Percentiles rank a stretch among this genome's conserved stretches.
phyloP scores from a whole-genome alignment of 352 stramenopile genomes.

The Phytophthora tubulina region DNA sequence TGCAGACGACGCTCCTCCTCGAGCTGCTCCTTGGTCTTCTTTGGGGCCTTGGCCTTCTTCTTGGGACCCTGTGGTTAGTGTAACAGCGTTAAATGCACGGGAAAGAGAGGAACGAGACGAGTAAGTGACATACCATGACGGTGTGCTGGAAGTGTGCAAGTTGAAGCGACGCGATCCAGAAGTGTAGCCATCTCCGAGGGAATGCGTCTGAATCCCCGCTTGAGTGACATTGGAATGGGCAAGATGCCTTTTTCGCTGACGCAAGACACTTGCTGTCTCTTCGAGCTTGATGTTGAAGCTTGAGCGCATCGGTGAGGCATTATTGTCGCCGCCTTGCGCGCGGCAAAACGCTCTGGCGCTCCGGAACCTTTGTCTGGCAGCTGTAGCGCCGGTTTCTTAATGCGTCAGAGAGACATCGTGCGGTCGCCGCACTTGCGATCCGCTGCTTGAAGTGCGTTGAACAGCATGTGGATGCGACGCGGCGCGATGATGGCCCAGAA shows the following conservation, averaged over 20 bases:
- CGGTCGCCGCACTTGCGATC: constrained; percentile 21
- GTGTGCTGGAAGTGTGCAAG: not conserved
- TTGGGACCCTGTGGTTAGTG: constrained; percentile 62
- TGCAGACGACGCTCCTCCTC: constrained; percentile 79
- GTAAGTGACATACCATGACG: constrained; percentile 21
- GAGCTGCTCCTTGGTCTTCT: constrained; percentile 87
- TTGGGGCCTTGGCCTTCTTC: constrained; percentile 81
- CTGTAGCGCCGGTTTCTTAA: constrained; percentile 24
- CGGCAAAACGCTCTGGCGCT: not conserved
- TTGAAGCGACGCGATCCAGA: constrained; percentile 38
- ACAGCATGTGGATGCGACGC: constrained; percentile 3
- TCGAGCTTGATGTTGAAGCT: constrained; percentile 22
- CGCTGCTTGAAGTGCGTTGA: constrained; percentile 2
- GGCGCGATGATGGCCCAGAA: not conserved
- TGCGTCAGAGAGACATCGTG: constrained; percentile 29
- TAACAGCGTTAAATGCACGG: not conserved
- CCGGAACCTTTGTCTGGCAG: constrained; percentile 3
- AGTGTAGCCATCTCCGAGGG: constrained; percentile 17
- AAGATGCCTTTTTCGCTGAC: constrained; percentile 13
- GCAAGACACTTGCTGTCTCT: not conserved
- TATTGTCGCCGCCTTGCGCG: constrained; percentile 25
- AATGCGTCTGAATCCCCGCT: constrained; percentile 17
- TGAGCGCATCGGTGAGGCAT: not conserved
- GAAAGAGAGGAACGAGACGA: not conserved
- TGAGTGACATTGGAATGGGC: constrained; percentile 19